Evolutionary conservation across 1,139 yeast genomes (phyloP).

Genomic region (Geotrichum restrictum): DNA sequence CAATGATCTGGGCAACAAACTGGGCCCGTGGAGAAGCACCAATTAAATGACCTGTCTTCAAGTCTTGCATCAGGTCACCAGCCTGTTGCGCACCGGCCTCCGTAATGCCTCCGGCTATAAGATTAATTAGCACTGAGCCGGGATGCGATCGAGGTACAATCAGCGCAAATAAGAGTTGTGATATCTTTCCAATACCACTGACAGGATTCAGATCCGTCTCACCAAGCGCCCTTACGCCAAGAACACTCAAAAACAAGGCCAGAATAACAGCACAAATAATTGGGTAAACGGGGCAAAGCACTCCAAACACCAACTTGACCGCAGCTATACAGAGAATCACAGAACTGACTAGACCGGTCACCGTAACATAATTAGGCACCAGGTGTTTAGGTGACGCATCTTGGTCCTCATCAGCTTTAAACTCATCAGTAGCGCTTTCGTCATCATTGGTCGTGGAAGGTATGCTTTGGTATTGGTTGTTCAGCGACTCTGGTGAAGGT

Average conservation of each 20-base stretch:
- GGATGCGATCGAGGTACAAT: conserved; percentile 73
- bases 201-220: conserved; percentile 97
- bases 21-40: conserved; percentile 94
- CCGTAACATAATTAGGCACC: conserved; percentile 50
- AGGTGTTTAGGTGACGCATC: conserved; percentile 46
- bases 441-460: neutral
- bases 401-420: conserved; percentile 39
- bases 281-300: conserved; percentile 66
- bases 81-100: conserved; percentile 99
- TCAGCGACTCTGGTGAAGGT: neutral
- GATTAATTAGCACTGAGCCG: conserved; percentile 74
- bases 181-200: conserved; percentile 90
- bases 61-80: conserved; percentile 95
- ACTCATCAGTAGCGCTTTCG: neutral
- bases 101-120: conserved; percentile 94
- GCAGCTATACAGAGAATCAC: conserved; percentile 63
- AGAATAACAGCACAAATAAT: conserved; percentile 62
- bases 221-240: conserved; percentile 91
- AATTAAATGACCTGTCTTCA: conserved; percentile 85
- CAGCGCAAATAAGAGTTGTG: conserved; percentile 81
- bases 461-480: neutral
- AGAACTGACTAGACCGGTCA: conserved; percentile 60
- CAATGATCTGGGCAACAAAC: conserved; percentile 82
- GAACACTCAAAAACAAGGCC: conserved; percentile 72
- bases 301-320: conserved; percentile 64